These are phyloP conservation scores for Arctostaphylos glauca DNA, from an alignment of 148 eudicot species.

Conservation along the genomic window DNA sequence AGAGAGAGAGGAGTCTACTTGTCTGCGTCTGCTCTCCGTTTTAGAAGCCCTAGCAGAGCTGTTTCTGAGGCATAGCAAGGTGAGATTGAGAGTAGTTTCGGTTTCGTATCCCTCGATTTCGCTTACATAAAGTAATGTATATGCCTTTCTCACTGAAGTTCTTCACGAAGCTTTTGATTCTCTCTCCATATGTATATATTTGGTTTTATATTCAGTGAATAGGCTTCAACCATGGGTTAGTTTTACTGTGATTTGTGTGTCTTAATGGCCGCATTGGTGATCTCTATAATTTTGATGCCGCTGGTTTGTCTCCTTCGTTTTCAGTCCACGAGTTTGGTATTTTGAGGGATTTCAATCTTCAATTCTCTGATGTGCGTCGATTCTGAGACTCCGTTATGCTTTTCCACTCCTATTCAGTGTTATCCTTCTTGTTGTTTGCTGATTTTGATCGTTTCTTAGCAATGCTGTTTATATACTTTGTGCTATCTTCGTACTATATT, in stretches of 20 bases:
- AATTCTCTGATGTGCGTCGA: background rate
- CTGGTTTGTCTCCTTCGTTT: background rate
- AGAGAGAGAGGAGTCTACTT: background rate
- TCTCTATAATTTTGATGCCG: background rate
- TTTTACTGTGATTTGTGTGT: background rate
- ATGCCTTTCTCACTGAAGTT: background rate
- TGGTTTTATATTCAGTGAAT: background rate
- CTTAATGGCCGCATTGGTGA: background rate
- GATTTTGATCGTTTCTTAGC: background rate
- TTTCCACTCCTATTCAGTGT: background rate
- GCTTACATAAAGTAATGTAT: background rate
- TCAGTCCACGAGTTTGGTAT: background rate
- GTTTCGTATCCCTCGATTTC: background rate
- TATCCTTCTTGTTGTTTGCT: background rate
- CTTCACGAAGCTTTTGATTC: background rate
- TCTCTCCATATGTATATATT: background rate
- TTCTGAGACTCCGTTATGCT: background rate
- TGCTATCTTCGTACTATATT: background rate
- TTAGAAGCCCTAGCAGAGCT: conserved; percentile 1
- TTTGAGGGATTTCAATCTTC: background rate
- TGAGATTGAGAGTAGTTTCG: conserved; percentile 1
- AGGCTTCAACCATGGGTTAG: background rate
- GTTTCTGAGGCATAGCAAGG: conserved; percentile 3
- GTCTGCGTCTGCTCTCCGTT: background rate
- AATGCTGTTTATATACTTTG: background rate